phyloP scores from a whole-genome alignment of 306 rosid genomes.

The Acacia acuminata region DNA sequence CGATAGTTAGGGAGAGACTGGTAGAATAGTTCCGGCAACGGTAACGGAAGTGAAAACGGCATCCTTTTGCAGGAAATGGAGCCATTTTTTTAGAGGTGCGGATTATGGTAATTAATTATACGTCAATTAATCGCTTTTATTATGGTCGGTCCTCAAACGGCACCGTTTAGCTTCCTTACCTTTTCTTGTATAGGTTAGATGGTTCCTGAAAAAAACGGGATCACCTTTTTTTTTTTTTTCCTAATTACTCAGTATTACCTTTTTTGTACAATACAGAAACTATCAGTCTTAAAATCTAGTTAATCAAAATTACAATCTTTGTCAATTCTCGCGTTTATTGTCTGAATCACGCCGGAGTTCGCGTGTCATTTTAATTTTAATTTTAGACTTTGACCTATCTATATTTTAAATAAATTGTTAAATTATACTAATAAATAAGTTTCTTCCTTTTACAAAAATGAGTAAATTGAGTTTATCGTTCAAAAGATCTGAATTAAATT shows the following conservation, averaged over 20 bases:
- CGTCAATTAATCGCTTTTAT: background rate
- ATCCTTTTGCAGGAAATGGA: background rate
- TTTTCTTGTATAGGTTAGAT: conserved; percentile 15
- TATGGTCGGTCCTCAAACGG: conserved; percentile 29
- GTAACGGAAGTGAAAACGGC: conserved; percentile 20
- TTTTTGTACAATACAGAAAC: conserved; percentile 3
- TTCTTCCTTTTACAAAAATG: background rate
- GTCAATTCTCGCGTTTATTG: background rate
- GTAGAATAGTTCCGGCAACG: conserved; percentile 23
- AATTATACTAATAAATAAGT: background rate
- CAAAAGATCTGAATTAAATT: background rate
- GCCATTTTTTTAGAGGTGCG: conserved; percentile 28
- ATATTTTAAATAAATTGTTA: too few species aligned
- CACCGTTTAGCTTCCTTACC: background rate
- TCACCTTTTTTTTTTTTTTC: background rate
- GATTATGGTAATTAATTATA: background rate
- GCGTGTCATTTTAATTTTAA: background rate
- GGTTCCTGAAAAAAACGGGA: conserved; percentile 22
- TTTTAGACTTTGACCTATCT: background rate
- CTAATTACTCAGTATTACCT: background rate
- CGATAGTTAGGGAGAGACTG: conserved; percentile 45
- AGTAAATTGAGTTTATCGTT: background rate
- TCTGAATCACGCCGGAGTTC: background rate
- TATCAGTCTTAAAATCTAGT: conserved; percentile 39
- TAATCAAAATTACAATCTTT: conserved; percentile 14